These are phyloP conservation scores for Yarrowia sp. DNA, from an alignment of 805 yeast species.

Conservation along the genomic window DNA sequence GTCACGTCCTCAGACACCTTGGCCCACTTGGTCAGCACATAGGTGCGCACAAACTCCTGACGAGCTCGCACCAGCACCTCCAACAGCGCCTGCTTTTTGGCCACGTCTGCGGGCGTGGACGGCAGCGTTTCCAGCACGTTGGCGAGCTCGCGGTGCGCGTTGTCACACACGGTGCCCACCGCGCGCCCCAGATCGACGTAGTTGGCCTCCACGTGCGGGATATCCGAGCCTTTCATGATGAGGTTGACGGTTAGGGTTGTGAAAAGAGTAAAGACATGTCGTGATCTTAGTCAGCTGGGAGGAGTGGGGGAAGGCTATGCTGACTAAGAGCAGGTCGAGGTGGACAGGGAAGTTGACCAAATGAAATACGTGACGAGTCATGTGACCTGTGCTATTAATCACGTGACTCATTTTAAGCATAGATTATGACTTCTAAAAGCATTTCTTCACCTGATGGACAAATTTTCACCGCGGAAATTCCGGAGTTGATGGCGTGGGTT, in stretches of 20 bases:
- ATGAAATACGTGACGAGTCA: too few relatives aligned
- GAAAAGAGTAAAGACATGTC: not conserved
- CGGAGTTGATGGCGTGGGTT: constrained; percentile 6
- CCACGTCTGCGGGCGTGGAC: constrained; percentile 61
- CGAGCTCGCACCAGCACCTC: constrained; percentile 73
- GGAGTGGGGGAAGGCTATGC: too few relatives aligned
- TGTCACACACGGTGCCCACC: constrained; percentile 63
- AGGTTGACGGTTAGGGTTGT: constrained; percentile 28
- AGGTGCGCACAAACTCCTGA: constrained; percentile 82
- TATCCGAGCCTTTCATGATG: constrained; percentile 42
- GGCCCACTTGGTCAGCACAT: constrained; percentile 90
- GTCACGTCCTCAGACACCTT: constrained; percentile 73
- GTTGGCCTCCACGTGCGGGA: constrained; percentile 78
- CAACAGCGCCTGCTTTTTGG: constrained; percentile 72
- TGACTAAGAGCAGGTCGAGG: too few relatives aligned
- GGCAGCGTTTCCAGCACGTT: constrained; percentile 68
- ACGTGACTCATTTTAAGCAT: too few relatives aligned
- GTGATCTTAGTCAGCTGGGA: not conserved
- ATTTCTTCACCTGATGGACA: not conserved
- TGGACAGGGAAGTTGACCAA: too few relatives aligned
- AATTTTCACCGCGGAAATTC: not conserved
- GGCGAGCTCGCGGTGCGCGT: constrained; percentile 67
- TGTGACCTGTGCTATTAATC: too few relatives aligned
- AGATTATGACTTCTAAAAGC: too few relatives aligned
- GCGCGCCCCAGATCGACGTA: constrained; percentile 69